Evolutionary conservation across 345 rosid species (phyloP), one percentile per base, ranked within the genome.

Genomic region (Arabis alpina): DNA sequence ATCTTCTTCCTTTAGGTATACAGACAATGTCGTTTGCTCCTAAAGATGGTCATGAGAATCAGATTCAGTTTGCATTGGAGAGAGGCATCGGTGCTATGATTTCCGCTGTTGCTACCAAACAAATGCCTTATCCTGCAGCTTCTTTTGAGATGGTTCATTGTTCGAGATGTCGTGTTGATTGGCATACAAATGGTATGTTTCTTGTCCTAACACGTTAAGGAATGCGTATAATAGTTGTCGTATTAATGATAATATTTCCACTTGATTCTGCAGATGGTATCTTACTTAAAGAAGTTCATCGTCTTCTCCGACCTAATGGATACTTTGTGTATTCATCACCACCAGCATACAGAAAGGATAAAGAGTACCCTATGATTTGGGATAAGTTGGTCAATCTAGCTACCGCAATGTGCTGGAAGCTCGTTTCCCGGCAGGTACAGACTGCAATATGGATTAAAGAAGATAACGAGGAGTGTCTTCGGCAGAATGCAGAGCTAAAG

Each of bases 81-180:
- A 81, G 99, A 68, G 99, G 99, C 44, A 80, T 89, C 16, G 84
- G 86, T 48, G 96, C 96, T 36, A 91, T 91, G 99, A 84, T 89
- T 13, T 82, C 98, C 30, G 93, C 90, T 15, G 41, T 88, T 63
- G 86, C 97, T 71, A 89, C 96, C 43, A 91, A 87, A 73, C 99
- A 91, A 62, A 65, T 89, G 68, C 96, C 96, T 11, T 91, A 85
- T 82, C 99, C 99, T 43, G 44, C 93, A 41, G 83, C 84, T 59
- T 91, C 99, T 10, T 94, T 89, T 81, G 97, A 94, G 72, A 89
- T 91, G 99, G 87, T 94, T 75, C 97, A 94, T 71, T 94, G 99
- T 80, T 94, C 96, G 24, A 86, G 99, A 59, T 94, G 99, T 64
- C 95, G 96, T 43, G 91, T 94, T 74, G 92, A 94, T 77, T 94